These are phyloP conservation scores for Chlorella sorokiniana DNA, from an alignment of 139 green algal species.

Conservation along the genomic window DNA sequence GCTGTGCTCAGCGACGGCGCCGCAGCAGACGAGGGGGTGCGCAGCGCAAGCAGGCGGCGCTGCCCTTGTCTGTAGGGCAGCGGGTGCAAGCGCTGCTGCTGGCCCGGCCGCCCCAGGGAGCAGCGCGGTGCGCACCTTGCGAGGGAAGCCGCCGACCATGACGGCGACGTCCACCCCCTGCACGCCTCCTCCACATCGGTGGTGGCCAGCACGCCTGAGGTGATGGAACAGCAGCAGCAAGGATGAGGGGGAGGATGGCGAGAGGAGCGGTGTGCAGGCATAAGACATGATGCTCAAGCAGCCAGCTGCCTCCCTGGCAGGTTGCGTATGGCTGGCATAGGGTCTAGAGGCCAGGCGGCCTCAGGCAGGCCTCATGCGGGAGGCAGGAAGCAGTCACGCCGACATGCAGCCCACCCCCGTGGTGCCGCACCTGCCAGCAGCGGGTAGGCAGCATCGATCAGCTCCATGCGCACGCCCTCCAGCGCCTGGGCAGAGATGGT, in stretches of 20 bases:
- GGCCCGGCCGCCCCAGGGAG: no score
- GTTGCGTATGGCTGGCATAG: no score
- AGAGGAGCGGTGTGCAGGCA: neutral
- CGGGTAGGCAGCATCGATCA: conserved; percentile 90
- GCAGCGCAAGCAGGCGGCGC: no score
- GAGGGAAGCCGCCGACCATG: conserved; percentile 90
- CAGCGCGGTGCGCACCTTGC: conserved; percentile 46
- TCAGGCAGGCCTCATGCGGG: no score
- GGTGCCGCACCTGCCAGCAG: conserved; percentile 75
- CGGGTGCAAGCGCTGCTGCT: neutral
- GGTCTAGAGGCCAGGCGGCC: no score
- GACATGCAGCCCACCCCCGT: neutral
- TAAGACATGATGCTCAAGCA: neutral
- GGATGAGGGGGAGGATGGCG: neutral
- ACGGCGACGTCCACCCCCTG: conserved; percentile 90
- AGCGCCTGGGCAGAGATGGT: conserved; percentile 52
- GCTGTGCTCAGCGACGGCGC: no score
- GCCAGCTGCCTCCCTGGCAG: neutral
- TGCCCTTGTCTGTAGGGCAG: no score
- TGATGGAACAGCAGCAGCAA: neutral
- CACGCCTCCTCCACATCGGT: conserved; percentile 81
- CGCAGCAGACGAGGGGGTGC: no score
- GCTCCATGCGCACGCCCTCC: conserved; percentile 93
- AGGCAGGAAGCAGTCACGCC: neutral
- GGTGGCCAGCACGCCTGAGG: conserved; percentile 77